phyloP scores from a whole-genome alignment of 1,139 yeast species.

The Kodamaea arcana region DNA sequence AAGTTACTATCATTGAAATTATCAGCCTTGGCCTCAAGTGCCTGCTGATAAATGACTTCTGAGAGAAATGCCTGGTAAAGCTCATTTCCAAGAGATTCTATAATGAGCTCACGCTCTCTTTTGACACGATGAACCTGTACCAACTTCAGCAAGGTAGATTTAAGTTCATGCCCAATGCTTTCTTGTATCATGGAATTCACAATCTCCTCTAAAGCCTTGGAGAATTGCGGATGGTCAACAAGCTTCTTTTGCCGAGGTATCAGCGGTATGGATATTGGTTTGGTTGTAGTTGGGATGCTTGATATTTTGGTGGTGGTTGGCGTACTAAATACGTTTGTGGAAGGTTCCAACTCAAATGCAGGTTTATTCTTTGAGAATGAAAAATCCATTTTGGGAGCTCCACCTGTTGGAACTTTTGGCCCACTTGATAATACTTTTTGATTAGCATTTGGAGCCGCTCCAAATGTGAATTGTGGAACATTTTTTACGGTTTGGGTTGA shows the following conservation, averaged over 20 bases:
- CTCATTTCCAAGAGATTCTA: constrained; percentile 42
- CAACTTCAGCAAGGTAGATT: constrained; percentile 22
- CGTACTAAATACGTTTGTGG: no score
- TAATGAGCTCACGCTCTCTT: constrained; percentile 24
- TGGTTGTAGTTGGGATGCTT: not conserved
- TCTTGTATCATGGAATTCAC: constrained; percentile 27
- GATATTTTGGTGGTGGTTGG: constrained; percentile 6
- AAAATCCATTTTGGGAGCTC: not conserved
- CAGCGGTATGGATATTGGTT: constrained; percentile 4
- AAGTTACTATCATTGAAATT: constrained; percentile 20
- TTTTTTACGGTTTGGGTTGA: no score
- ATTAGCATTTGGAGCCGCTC: no score
- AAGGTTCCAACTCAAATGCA: not conserved
- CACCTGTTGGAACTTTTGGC: no score
- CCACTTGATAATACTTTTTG: no score
- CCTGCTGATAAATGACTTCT: constrained; percentile 46
- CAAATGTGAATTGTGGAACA: no score
- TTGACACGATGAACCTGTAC: constrained; percentile 18
- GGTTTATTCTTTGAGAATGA: not conserved
- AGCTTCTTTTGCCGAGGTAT: constrained; percentile 13
- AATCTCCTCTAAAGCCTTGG: constrained; percentile 20
- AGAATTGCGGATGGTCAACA: constrained; percentile 16
- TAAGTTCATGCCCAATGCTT: constrained; percentile 28
- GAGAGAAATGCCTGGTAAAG: constrained; percentile 57
- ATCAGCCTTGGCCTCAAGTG: constrained; percentile 42